These are phyloP conservation scores for Mortierella sp. DNA, from an alignment of 371 early-diverging fungal genomes.

Conservation along the genomic window DNA sequence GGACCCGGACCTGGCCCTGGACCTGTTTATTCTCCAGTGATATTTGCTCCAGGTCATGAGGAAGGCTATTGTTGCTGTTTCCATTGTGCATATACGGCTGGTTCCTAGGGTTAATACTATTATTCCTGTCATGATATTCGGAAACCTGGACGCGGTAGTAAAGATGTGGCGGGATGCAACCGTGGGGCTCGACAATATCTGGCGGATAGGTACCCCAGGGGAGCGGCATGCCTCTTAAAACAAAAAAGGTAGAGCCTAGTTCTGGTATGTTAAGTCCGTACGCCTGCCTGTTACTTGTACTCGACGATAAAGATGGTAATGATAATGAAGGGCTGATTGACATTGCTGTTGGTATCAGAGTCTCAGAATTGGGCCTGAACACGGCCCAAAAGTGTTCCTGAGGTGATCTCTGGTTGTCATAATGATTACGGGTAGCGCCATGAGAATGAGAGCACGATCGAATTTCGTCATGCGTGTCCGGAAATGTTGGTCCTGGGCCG, in stretches of 20 bases:
- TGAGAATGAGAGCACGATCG: too few relatives aligned
- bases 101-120: background rate
- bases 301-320: too few relatives aligned
- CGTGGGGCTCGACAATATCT: constrained; percentile 33
- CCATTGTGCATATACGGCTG: background rate
- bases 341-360: background rate
- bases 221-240: constrained; percentile 31
- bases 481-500: constrained; percentile 3
- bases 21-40: background rate
- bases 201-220: constrained; percentile 31
- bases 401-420: background rate
- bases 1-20: background rate
- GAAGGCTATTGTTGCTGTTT: too few relatives aligned
- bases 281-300: too few relatives aligned
- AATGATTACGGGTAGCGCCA: too few relatives aligned
- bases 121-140: background rate
- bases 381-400: constrained; percentile 23
- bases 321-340: background rate
- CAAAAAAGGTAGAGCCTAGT: background rate
- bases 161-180: constrained; percentile 44
- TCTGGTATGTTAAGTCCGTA: too few relatives aligned
- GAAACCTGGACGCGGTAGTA: constrained; percentile 25
- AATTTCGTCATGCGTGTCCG: background rate
- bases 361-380: constrained; percentile 5
- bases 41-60: background rate